Evolutionary conservation across 106 monocot species (phyloP).

Genomic region (Allium fistulosum): DNA sequence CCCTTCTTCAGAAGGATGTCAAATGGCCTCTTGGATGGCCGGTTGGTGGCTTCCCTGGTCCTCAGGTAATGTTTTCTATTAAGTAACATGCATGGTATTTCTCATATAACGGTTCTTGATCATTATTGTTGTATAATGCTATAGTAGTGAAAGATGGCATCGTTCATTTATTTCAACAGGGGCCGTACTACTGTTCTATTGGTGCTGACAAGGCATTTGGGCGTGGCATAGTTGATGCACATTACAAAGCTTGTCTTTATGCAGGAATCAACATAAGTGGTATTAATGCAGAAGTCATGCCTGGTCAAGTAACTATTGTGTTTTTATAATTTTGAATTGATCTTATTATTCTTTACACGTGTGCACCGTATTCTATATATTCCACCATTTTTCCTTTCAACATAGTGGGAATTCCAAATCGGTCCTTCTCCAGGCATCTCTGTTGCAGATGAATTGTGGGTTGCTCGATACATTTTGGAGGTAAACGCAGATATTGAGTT

Average conservation of each 20-base stretch:
- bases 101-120: neutral
- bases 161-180: conserved; percentile 20
- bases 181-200: conserved; percentile 68
- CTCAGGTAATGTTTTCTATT: conserved; percentile 36
- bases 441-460: conserved; percentile 33
- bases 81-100: neutral
- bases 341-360: no score
- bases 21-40: conserved; percentile 85
- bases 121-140: neutral
- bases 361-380: no score
- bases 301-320: conserved; percentile 51
- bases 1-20: conserved; percentile 68
- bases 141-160: no score
- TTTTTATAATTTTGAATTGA: neutral
- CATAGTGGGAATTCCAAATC: conserved; percentile 52
- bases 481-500: neutral
- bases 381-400: no score
- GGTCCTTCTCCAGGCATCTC: conserved; percentile 38
- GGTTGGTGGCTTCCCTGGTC: conserved; percentile 63
- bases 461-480: conserved; percentile 38
- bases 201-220: conserved; percentile 79
- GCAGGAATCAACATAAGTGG: conserved; percentile 83
- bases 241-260: conserved; percentile 83
- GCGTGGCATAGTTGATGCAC: conserved; percentile 71
- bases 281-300: conserved; percentile 91